Conservation (phyloP, 2,329 filamentous ascomycete genomes). For the Cyclaneusma minus region DNA sequence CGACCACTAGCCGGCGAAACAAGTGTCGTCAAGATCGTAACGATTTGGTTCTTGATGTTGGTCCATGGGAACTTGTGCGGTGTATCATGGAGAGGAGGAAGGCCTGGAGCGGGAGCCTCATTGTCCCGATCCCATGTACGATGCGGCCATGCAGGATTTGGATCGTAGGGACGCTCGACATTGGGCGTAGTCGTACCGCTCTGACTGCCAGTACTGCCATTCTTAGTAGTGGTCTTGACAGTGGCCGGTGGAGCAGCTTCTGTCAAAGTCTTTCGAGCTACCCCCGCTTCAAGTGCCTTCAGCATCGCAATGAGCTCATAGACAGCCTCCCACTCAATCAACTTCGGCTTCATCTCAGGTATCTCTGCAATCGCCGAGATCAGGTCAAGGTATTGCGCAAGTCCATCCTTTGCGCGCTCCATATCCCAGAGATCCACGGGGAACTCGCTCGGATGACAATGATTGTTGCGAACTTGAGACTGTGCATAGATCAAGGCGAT, state of each 20-base stretch:
- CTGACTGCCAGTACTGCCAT: slow-evolving; percentile 1
- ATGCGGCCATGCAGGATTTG: slow-evolving; percentile 14
- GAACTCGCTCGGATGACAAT: slow-evolving; percentile 70
- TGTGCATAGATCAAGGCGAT: slow-evolving; percentile 90
- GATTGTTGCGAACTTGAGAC: slow-evolving; percentile 68
- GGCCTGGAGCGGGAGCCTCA: slow-evolving; percentile 22
- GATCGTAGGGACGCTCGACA: slow-evolving; percentile 54
- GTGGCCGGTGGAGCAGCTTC: slow-evolving; percentile 25
- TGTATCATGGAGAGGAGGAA: slow-evolving; percentile 41
- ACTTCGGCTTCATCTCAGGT: slow-evolving; percentile 63
- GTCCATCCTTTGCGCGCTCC: slow-evolving; percentile 88
- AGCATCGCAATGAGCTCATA: slow-evolving; percentile 81
- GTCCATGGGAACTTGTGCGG: slow-evolving; percentile 50
- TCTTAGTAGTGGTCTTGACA: slow-evolving; percentile 1
- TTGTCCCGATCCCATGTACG: slow-evolving; percentile 13
- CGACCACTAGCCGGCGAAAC: slow-evolving; percentile 63
- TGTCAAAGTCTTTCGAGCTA: slow-evolving; percentile 64
- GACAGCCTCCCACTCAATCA: slow-evolving; percentile 83
- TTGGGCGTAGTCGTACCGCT: slow-evolving; percentile 15
- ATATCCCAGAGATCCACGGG: slow-evolving; percentile 95
- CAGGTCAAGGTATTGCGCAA: slow-evolving; percentile 90
- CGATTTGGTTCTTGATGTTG: slow-evolving; percentile 80
- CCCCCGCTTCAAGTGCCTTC: slow-evolving; percentile 73
- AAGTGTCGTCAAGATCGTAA: slow-evolving; percentile 77
- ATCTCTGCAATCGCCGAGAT: slow-evolving; percentile 81